Evolutionary conservation across 1,139 yeast species (phyloP).

Genomic region (Yamadazyma diddensiae): DNA sequence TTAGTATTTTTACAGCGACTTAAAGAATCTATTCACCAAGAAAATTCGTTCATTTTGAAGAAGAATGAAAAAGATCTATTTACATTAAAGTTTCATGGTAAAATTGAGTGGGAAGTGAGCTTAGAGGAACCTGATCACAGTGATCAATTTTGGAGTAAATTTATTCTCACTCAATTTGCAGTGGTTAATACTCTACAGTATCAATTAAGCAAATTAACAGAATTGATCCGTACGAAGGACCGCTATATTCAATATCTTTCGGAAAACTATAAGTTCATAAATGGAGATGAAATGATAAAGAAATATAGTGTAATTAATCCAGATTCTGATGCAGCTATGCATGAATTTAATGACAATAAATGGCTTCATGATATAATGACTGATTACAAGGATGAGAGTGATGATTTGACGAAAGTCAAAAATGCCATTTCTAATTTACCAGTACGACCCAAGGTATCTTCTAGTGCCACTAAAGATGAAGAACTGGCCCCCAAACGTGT

Average conservation of each 20-base stretch:
- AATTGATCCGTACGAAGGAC: conserved; percentile 28
- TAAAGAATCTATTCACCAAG: conserved; percentile 1
- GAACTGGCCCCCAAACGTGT: background rate
- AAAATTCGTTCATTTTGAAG: no score
- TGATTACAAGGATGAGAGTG: no score
- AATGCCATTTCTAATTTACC: no score
- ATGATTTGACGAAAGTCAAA: no score
- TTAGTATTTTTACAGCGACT: conserved; percentile 9
- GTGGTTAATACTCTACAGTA: conserved; percentile 19
- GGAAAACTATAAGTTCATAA: conserved; percentile 36
- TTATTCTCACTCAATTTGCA: conserved; percentile 8
- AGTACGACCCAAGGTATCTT: no score
- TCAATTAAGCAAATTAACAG: conserved; percentile 22
- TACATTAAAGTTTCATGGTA: no score
- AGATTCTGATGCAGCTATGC: conserved; percentile 4
- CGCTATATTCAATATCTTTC: conserved; percentile 30
- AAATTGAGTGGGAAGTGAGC: background rate
- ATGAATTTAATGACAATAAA: conserved; percentile 8
- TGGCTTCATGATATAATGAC: conserved; percentile 9
- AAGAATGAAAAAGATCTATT: no score
- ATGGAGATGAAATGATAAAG: conserved; percentile 33
- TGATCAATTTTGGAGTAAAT: conserved; percentile 5
- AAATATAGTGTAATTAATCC: conserved; percentile 23
- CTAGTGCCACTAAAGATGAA: no score
- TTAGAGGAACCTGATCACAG: background rate